A percentile compares a stretch with the other conserved stretches of the same genome.
phyloP scores from a whole-genome alignment of 2,329 filamentous ascomycete species.

The Capronia americana region DNA sequence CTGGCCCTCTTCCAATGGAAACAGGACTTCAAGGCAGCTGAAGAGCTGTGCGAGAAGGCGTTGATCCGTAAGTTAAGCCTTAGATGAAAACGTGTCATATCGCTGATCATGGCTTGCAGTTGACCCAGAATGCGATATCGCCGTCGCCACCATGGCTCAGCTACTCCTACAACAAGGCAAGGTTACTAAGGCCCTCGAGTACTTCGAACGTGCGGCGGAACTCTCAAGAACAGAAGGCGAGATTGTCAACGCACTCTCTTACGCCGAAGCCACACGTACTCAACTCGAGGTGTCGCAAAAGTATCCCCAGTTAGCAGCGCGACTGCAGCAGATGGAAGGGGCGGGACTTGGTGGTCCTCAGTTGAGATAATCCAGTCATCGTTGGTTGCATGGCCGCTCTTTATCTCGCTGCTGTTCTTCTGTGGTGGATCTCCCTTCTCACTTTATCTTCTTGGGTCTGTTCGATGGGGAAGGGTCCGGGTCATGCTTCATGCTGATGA shows the following conservation, averaged over 20 bases:
- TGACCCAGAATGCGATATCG: constrained; percentile 98
- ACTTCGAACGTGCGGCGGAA: constrained; percentile 96
- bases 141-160: constrained; percentile 98
- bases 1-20: constrained; percentile 98
- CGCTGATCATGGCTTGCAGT: constrained; percentile 62
- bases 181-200: constrained; percentile 90
- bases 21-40: constrained; percentile 91
- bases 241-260: constrained; percentile 94
- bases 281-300: constrained; percentile 91
- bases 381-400: constrained; percentile 5
- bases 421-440: constrained; percentile 30
- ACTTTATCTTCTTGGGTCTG: constrained; percentile 21
- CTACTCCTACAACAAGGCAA: constrained; percentile 97
- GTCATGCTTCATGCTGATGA: constrained; percentile 26
- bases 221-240: constrained; percentile 93
- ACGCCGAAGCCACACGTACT: constrained; percentile 94
- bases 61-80: constrained; percentile 78
- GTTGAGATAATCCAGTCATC: constrained; percentile 22
- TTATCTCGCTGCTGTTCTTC: constrained; percentile 15
- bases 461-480: background rate
- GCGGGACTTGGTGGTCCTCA: constrained; percentile 39
- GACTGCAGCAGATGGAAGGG: constrained; percentile 66
- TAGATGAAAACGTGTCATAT: background rate
- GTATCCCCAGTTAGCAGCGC: constrained; percentile 78
- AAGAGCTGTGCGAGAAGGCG: constrained; percentile 96